Evolutionary conservation across 2,329 filamentous ascomycete species (phyloP), one percentile per base, ranked within the genome.

Genomic region (Penicillium vulpinum): DNA sequence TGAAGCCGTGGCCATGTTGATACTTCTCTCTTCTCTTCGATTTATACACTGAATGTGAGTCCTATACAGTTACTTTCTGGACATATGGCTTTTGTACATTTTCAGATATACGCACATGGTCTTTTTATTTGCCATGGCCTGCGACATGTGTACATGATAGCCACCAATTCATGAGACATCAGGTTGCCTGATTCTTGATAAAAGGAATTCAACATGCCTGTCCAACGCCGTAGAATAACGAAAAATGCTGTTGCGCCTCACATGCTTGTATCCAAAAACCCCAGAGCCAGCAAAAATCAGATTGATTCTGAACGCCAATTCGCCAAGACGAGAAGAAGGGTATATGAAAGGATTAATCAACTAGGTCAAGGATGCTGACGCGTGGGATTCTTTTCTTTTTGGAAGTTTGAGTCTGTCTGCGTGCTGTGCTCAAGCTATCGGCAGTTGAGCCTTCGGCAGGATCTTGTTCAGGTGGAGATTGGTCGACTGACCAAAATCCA

Each of bases 351-450:
- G 16, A 31, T 58, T 47, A 64, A 55, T 46, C 21, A 33, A 54
- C 67, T 60, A 74, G 57, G 56, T 74, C 72, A 45, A 75, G 16
- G 31, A 74, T 65, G 61, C 72, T 74, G 18, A 73, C 71, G 31
- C 72, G 71, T 24, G 67, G 47, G 24, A 73, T 57, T 13, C 69
- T 60, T 56, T 74, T 73, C 57, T 68, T 70, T 31, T 67, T 65
- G 28, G 33, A 22, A 28, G 33, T 55, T 43, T 41, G 58, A 51
- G 41, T 21, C 54, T 51, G 46, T 36, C 47, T 52, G 43, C 16
- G 22, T 10, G 50, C 29, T 44, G 35, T 51, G 15, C 13, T 21
- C 24, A 58, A 39, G 4, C n/a, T 18, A 13, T 56, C 41, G 36
- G 51, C 44, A 55, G 47, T 29, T 47, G 51, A 22, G 55, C 18